Percentiles rank a stretch among this genome's conserved stretches.
Conservation (phyloP, 164 flowering plant genomes). For the Dillenia turbinata region DNA sequence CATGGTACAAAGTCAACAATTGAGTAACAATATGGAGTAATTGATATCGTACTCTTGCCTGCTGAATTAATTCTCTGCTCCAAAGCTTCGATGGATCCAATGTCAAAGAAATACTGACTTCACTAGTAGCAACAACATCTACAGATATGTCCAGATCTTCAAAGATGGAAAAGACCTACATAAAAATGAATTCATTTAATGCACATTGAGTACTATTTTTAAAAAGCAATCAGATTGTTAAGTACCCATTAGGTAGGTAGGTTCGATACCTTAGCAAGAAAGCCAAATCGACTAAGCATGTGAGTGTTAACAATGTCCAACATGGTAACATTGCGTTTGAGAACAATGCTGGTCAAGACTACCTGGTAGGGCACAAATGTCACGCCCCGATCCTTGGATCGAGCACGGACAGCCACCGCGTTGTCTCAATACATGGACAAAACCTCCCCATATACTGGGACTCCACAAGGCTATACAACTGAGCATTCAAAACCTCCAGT, state of each 20-base stretch:
- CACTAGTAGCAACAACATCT: constrained; percentile 97
- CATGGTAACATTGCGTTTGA: constrained; percentile 95
- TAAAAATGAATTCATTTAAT: not conserved
- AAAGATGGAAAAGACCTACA: constrained; percentile 84
- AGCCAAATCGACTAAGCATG: constrained; percentile 96
- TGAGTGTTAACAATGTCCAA: constrained; percentile 94
- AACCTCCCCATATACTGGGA: too few relatives aligned
- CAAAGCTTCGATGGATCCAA: constrained; percentile 94
- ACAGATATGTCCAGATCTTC: constrained; percentile 96
- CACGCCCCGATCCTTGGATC: too few relatives aligned
- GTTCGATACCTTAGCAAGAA: constrained; percentile 78
- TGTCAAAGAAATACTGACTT: constrained; percentile 94
- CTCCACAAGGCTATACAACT: too few relatives aligned
- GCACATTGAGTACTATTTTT: not conserved
- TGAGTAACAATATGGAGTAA: too few relatives aligned
- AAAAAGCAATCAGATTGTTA: not conserved
- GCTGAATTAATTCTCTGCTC: constrained; percentile 98
- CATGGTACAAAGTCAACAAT: too few relatives aligned
- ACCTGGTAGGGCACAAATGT: constrained; percentile 71
- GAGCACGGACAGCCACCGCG: too few relatives aligned
- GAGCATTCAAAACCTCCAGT: too few relatives aligned
- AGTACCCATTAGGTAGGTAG: not conserved
- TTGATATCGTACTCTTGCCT: constrained; percentile 68
- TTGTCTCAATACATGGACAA: too few relatives aligned
- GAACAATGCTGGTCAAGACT: constrained; percentile 88